Base-by-base conservation (phyloP, 75 land plant genomes). In the Azolla pinnata region DNA sequence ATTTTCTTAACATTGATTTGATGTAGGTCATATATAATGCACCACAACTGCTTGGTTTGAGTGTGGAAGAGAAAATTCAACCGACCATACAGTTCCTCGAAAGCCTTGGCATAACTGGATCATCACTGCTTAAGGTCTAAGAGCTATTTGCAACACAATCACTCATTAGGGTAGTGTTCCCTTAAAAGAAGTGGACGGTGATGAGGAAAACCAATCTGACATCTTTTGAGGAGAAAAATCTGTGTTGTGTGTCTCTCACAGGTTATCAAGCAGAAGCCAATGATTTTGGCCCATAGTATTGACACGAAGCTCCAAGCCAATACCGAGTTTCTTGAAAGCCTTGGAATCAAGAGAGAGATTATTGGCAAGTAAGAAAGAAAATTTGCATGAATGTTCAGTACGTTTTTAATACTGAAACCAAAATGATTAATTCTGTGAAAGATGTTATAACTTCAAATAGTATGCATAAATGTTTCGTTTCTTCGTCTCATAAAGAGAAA, bases 31-130 rank as follows among this genome's bases (percentile, higher is more conserved):
- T 73, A 7, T 73, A 63, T 28, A 73, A 73, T 46, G 76, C 76
- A 12, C 76, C 76, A n/a, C 76, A 73, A 44, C 76, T 73, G 29
- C 48, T 73, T 23, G 60, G 72, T 26, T 35, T 72, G 7, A 66
- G 64, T 46, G 55, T 58, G 25, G 70, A 66, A 19, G 75, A 72
- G 21, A 72, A 72, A 45, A 34, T 72, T 50, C 27, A 25, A 12
- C 64, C 70, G 20, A 66, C 70, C 5, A 52, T 72, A 16, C 35
- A 67, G 23, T 72, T 72, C 23, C 71, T 72, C 17, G 63, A 42
- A 27, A 72, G 54, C 26, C 25, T 72, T 30, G 75, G 75, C 12
- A 20, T 72, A 28, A 57, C 59, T 21, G 70, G 74, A 30, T 32
- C 69, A 49, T 67, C 55, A 28, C 71, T 72, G 33, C 57, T 59